Percentiles rank a stretch among this genome's conserved stretches.
These are phyloP conservation scores for Candida cerambycidarum DNA, from an alignment of 805 yeast species.

Conservation along the genomic window DNA sequence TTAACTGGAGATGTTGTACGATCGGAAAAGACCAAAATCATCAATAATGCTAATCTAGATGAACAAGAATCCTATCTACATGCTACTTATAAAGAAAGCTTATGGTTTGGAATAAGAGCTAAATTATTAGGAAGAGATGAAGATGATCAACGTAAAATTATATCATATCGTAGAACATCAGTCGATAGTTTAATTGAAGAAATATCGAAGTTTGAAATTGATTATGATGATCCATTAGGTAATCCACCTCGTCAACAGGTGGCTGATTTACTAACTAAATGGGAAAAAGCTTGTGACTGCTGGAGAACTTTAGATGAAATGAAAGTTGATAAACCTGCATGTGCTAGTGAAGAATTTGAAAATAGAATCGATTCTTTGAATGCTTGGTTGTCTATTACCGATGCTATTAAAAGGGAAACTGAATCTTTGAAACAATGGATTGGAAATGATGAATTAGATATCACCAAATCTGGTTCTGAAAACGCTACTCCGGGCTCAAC, in stretches of 20 bases:
- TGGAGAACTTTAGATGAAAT: conserved; percentile 82
- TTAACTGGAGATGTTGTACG: conserved; percentile 93
- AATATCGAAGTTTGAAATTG: conserved; percentile 61
- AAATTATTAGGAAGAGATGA: conserved; percentile 77
- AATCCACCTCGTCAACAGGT: conserved; percentile 48
- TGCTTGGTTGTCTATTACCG: conserved; percentile 80
- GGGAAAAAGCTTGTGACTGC: conserved; percentile 65
- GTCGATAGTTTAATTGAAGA: conserved; percentile 75
- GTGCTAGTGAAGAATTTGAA: conserved; percentile 62
- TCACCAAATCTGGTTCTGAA: conserved; percentile 39
- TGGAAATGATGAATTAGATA: conserved; percentile 76
- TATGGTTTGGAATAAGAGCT: conserved; percentile 88
- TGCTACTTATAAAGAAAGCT: conserved; percentile 61
- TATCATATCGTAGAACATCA: conserved; percentile 65
- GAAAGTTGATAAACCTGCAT: conserved; percentile 73
- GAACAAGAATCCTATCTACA: conserved; percentile 50
- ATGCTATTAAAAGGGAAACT: conserved; percentile 63
- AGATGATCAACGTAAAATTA: conserved; percentile 71
- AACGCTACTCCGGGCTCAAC: conserved; percentile 17
- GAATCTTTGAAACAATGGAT: conserved; percentile 72
- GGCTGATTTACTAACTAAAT: conserved; percentile 53
- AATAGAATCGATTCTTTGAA: conserved; percentile 70
- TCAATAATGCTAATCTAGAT: conserved; percentile 43
- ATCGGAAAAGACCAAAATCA: conserved; percentile 80
- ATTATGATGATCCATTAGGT: conserved; percentile 33